These are phyloP conservation scores for Eucalyptus erythrocorys DNA, from an alignment of 345 rosid genomes.

Conservation along the genomic window DNA sequence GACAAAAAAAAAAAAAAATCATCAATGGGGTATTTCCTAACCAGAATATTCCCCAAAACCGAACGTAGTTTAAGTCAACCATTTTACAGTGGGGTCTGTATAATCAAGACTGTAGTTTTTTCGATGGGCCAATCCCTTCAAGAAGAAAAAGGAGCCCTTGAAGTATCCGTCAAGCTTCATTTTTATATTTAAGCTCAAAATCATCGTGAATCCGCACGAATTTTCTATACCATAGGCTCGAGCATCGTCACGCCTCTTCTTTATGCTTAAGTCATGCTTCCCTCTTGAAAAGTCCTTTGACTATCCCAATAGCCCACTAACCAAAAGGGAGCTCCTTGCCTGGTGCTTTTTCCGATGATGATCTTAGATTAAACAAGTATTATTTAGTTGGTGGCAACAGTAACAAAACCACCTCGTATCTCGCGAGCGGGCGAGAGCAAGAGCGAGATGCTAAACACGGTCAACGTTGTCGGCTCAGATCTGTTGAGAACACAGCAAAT, in stretches of 20 bases:
- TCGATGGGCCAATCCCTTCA: not conserved
- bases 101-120: not conserved
- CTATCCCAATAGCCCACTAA: not conserved
- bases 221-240: not conserved
- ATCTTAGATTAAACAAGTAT: not conserved
- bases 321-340: not conserved
- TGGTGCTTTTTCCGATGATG: not conserved
- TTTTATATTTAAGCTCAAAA: not conserved
- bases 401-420: rapidly evolving
- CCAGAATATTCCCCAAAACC: not conserved
- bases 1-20: not conserved
- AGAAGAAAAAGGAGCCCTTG: not conserved
- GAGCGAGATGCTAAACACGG: not conserved
- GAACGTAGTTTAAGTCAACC: not conserved
- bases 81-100: not conserved
- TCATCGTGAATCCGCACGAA: not conserved
- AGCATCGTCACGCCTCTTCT: not conserved
- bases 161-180: not conserved
- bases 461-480: not conserved
- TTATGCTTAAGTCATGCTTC: not conserved
- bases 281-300: not conserved
- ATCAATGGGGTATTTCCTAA: not conserved
- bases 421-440: not conserved
- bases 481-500: not conserved
- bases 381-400: not conserved